These are phyloP conservation scores for Quercus tomentella DNA, from an alignment of 331 rosid genomes.

Conservation along the genomic window DNA sequence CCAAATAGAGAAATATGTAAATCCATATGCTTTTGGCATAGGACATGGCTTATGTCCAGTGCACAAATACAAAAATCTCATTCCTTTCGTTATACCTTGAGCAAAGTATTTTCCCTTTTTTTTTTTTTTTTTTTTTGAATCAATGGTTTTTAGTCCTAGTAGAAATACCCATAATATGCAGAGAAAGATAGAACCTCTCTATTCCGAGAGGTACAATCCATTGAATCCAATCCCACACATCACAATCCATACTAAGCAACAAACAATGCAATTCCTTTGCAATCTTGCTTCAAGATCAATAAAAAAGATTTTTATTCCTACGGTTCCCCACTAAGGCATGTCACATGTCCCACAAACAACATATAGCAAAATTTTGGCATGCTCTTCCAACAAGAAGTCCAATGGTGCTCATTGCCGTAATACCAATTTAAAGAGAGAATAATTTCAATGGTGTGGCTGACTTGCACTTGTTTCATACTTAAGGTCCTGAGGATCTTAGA, in stretches of 20 bases:
- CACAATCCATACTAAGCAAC: conserved; percentile 17
- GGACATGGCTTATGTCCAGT: too few species aligned
- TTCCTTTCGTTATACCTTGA: neutral
- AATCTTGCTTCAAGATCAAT: conserved; percentile 36
- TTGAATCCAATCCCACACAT: conserved; percentile 6
- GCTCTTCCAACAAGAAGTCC: conserved; percentile 22
- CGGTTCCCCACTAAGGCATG: conserved; percentile 60
- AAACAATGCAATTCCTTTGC: conserved; percentile 20
- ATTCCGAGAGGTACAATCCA: neutral
- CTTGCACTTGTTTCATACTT: neutral
- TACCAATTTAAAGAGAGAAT: conserved; percentile 14
- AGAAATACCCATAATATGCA: too few species aligned
- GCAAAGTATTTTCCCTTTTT: neutral
- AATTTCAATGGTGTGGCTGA: conserved; percentile 31
- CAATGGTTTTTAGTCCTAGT: neutral
- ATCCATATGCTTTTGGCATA: neutral
- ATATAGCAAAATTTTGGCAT: conserved; percentile 13
- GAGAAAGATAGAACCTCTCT: too few species aligned
- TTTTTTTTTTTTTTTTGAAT: neutral
- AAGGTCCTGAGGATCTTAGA: conserved; percentile 10
- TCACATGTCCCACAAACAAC: conserved; percentile 42
- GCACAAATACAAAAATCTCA: too few species aligned
- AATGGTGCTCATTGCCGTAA: conserved; percentile 20
- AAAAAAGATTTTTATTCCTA: conserved; percentile 52
- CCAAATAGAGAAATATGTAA: too few species aligned